Conservation (phyloP, 306 rosid genomes). For the Rosa persica region DNA sequence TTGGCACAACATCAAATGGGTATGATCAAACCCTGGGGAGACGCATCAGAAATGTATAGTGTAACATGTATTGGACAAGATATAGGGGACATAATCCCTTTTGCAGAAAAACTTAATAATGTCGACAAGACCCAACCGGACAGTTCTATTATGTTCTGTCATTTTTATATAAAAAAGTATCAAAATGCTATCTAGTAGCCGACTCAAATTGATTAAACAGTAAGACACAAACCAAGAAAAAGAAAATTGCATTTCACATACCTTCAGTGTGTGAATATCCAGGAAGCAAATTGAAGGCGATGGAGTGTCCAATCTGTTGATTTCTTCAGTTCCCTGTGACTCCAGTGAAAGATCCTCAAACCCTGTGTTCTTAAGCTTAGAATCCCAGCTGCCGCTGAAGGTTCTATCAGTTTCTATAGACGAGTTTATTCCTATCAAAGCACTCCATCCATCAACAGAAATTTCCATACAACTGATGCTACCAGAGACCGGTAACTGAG, state of each 20-base stretch:
- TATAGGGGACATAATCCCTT: not conserved
- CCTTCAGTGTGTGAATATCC: constrained; percentile 86
- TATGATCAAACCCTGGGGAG: not conserved
- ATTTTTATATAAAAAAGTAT: not conserved
- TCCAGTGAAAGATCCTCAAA: constrained; percentile 37
- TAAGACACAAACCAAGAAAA: not conserved
- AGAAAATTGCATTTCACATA: constrained; percentile 30
- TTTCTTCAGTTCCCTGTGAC: constrained; percentile 42
- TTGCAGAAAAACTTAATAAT: not conserved
- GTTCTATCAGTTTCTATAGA: constrained; percentile 39
- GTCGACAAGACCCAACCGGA: not conserved
- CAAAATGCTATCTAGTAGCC: not conserved
- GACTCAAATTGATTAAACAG: not conserved
- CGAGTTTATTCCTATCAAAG: constrained; percentile 71
- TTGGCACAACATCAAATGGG: not conserved
- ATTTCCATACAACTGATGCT: constrained; percentile 85
- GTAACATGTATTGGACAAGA: not conserved
- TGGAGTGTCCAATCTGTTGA: constrained; percentile 56
- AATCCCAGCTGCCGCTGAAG: constrained; percentile 43
- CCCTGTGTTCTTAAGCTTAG: constrained; percentile 39
- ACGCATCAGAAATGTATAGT: not conserved
- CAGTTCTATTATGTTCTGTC: not conserved
- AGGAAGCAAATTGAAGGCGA: constrained; percentile 85
- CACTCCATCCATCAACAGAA: constrained; percentile 79
- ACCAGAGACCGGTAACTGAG: constrained; percentile 56